A percentile compares a stretch with the other conserved stretches of the same genome.
These are phyloP conservation scores for Tuber aestivum DNA, from an alignment of 495 filamentous ascomycete species.

Conservation along the genomic window DNA sequence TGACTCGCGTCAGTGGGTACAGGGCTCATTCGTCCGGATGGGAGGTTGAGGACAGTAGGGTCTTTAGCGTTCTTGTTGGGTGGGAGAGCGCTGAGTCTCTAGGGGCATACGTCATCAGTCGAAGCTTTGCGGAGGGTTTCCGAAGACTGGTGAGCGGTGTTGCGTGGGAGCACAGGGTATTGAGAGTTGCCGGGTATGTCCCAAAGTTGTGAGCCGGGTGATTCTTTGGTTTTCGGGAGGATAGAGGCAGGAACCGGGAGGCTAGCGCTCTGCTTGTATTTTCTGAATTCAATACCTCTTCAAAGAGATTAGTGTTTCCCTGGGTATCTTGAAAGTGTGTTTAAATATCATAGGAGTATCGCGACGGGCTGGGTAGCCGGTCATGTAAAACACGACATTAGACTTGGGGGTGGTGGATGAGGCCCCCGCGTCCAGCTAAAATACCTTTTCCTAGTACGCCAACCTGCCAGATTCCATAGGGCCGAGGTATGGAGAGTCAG, in stretches of 20 bases:
- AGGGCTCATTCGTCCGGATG: background rate
- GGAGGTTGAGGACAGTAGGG: slow-evolving; percentile 10
- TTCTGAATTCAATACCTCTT: background rate
- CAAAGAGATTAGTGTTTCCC: background rate
- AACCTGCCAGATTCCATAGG: too few relatives aligned
- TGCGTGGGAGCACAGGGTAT: background rate
- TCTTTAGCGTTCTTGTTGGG: slow-evolving; percentile 8
- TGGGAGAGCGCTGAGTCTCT: slow-evolving; percentile 13
- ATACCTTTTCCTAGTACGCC: too few relatives aligned
- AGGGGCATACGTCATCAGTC: background rate
- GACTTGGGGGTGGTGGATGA: background rate
- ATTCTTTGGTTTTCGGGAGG: background rate
- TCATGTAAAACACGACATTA: background rate
- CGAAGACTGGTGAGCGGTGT: background rate
- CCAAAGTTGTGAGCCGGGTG: background rate
- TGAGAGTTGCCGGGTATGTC: background rate
- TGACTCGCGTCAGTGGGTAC: background rate
- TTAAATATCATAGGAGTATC: background rate
- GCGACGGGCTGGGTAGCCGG: background rate
- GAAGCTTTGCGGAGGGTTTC: background rate
- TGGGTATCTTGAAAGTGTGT: background rate
- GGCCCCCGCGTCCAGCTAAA: background rate
- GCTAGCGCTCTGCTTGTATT: background rate
- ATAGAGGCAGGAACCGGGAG: background rate
- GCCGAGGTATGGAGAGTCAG: background rate